Evolutionary conservation across 768 basidiomycete species (phyloP), one percentile per base, ranked within the genome.

Genomic region (Amanita phalloides): DNA sequence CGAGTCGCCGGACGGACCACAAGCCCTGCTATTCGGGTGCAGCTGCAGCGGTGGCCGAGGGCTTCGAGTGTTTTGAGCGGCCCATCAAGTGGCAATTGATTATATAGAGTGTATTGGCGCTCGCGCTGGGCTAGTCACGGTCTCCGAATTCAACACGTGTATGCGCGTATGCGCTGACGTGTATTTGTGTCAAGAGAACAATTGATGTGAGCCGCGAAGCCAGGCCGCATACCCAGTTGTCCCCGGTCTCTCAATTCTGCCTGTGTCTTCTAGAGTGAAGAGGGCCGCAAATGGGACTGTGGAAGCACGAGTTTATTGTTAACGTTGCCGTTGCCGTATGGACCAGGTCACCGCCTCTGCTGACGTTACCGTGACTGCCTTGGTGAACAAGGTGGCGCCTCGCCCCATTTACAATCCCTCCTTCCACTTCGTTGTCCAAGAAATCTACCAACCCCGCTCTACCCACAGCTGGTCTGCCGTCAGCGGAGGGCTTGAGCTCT

Each of bases 271-370:
- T 14, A 65, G 70, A 35, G 64, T 68, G 0, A 62, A 62, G 35
- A 59, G 64, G 8, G 55, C 59, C 4, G 61, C 63, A 6, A 23
- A 20, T 20, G 46, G 20, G 1, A 4, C 21, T 25, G 48, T 61
- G 61, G 23, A 64, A 68, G 38, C 60, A 68, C 13, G 62, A 60
- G 47, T 70, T 68, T 56, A 53, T 71, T 11, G 58, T 69, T 45
- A 71, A 72, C 45, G 59, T 64, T 5, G 62, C 62, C 20, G 66
- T n/a, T n/a, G n/a, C n/a, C 71, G 0, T 72, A 71, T 52, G 61
- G 55, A 9, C 61, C 64, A 57, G 62, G 8, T 56, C 62, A 32
- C 57, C 63, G 47, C 45, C 49, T 49, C 50, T 38, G 44, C 20
- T 37, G 44, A 38, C 10, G 50, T 43, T 14, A n/a, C n/a, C n/a